Evolutionary conservation across 371 early-diverging fungal genomes (phyloP).

Genomic region (Cokeromyces recurvatus): DNA sequence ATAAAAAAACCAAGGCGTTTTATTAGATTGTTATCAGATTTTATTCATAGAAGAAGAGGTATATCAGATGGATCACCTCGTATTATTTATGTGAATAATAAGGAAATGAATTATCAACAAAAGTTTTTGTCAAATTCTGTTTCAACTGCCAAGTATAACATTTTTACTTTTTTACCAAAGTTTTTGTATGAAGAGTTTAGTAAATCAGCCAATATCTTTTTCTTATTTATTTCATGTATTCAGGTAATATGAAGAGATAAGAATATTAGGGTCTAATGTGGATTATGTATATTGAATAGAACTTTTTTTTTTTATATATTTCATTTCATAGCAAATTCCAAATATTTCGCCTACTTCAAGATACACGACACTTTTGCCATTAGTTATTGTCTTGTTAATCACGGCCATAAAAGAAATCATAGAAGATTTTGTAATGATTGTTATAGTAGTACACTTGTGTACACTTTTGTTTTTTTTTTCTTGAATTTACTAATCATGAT

Average conservation of each 20-base stretch:
- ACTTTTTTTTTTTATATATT: background rate
- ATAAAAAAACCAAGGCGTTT: background rate
- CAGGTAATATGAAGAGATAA: slow-evolving; percentile 45
- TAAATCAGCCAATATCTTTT: slow-evolving; percentile 89
- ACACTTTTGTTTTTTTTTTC: too few relatives aligned
- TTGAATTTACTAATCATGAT: background rate
- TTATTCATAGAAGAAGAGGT: too few relatives aligned
- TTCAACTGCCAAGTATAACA: slow-evolving; percentile 83
- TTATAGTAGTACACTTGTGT: too few relatives aligned
- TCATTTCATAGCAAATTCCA: slow-evolving; percentile 66
- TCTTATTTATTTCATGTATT: slow-evolving; percentile 77
- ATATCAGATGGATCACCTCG: slow-evolving; percentile 41
- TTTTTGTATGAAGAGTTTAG: slow-evolving; percentile 86
- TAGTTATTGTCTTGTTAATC: slow-evolving; percentile 84
- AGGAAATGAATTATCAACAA: slow-evolving; percentile 61
- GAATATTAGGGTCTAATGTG: background rate
- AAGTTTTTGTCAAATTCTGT: slow-evolving; percentile 76
- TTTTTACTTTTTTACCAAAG: slow-evolving; percentile 79
- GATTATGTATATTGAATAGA: background rate
- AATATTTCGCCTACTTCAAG: slow-evolving; percentile 82
- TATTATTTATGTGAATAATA: slow-evolving; percentile 79
- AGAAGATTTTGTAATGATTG: slow-evolving; percentile 92
- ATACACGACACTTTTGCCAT: slow-evolving; percentile 90
- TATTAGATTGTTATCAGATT: too few relatives aligned
- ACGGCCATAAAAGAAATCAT: slow-evolving; percentile 96